These are phyloP conservation scores for Dendrobium chrysotoxum DNA, from an alignment of 106 monocot species.

Conservation along the genomic window DNA sequence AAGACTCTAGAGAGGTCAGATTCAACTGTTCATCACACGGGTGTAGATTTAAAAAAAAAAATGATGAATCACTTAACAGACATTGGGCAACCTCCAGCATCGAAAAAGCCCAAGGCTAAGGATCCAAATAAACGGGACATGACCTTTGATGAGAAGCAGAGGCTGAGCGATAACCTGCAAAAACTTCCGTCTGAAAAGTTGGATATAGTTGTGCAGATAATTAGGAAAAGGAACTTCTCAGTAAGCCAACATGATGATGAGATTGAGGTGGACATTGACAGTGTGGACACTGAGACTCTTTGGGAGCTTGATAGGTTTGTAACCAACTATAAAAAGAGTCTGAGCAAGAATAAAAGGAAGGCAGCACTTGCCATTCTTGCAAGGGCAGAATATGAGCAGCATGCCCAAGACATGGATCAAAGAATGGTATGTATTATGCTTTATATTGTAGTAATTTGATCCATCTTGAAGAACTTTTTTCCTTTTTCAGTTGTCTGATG, in stretches of 20 bases:
- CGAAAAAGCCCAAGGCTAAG: conserved; percentile 71
- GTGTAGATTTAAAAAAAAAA: conserved; percentile 22
- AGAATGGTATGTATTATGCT: conserved; percentile 20
- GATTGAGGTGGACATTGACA: conserved; percentile 92
- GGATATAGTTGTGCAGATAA: conserved; percentile 68
- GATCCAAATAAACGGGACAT: conserved; percentile 77
- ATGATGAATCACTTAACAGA: conserved; percentile 14
- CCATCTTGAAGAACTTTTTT: neutral
- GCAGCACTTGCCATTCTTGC: conserved; percentile 14
- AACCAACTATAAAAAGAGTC: conserved; percentile 38
- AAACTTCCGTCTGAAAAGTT: conserved; percentile 72
- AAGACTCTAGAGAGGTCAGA: conserved; percentile 61
- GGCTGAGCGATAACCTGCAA: conserved; percentile 65
- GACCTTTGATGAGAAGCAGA: conserved; percentile 89
- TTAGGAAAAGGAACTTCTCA: conserved; percentile 65
- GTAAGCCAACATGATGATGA: conserved; percentile 85
- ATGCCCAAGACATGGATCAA: conserved; percentile 16
- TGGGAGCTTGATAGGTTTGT: conserved; percentile 96
- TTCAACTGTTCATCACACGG: conserved; percentile 32
- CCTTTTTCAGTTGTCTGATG: neutral
- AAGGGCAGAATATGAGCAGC: conserved; percentile 13
- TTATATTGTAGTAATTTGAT: neutral
- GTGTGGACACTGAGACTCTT: conserved; percentile 77
- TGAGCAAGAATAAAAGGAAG: conserved; percentile 19
- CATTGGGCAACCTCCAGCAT: conserved; percentile 26